Percentiles rank a stretch among this genome's conserved stretches.
Evolutionary conservation across 805 yeast genomes (phyloP).

Genomic region (Zygoascus bituminiphila): DNA sequence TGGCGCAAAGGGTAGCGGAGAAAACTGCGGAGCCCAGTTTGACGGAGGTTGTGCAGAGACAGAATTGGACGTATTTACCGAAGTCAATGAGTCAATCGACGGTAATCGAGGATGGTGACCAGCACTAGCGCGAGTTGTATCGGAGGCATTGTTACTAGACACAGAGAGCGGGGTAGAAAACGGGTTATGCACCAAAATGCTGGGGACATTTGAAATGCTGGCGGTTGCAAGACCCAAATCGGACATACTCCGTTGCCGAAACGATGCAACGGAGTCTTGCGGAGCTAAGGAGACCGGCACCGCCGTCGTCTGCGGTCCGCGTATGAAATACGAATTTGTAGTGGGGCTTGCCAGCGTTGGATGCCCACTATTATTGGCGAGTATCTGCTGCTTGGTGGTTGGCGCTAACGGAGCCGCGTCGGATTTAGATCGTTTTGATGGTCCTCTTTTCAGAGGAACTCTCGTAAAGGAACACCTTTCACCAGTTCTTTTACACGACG

Average conservation of each 20-base stretch:
- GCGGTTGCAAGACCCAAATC: neutral
- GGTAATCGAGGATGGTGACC: conserved; percentile 16
- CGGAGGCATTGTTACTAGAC: too few species aligned
- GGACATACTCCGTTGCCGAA: neutral
- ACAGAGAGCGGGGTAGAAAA: neutral
- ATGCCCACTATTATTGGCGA: neutral
- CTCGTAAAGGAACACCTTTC: conserved; percentile 49
- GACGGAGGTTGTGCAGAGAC: neutral
- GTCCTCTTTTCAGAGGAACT: conserved; percentile 55
- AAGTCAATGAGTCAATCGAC: conserved; percentile 19
- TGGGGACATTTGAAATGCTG: neutral
- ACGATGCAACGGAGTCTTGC: neutral
- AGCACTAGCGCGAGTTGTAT: too few species aligned
- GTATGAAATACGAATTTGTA: neutral
- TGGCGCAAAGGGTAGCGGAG: neutral
- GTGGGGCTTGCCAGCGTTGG: neutral
- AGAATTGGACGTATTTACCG: neutral
- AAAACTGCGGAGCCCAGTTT: neutral
- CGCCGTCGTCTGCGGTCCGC: too few species aligned
- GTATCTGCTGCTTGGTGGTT: neutral
- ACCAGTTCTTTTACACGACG: conserved; percentile 44
- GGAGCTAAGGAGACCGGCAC: neutral
- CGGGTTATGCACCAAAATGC: neutral
- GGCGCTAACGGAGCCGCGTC: conserved; percentile 1
- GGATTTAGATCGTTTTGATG: conserved; percentile 42